Evolutionary conservation across 495 filamentous ascomycete genomes (phyloP).

Genomic region (Jackrogersella multiformis): DNA sequence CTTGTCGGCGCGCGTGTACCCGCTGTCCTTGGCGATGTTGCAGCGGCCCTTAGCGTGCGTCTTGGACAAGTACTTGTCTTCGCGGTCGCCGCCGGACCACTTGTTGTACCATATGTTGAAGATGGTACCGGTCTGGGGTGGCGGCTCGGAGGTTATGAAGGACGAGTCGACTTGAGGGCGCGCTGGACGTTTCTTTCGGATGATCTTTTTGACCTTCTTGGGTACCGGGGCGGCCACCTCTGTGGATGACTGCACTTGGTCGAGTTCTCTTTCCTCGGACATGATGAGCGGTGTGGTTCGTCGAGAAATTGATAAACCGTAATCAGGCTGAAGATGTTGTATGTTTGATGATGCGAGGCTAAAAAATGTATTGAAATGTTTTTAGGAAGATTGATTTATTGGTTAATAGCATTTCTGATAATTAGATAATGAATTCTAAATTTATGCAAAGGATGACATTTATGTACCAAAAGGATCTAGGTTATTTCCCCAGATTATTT

Average conservation of each 20-base stretch:
- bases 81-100: slow-evolving; percentile 92
- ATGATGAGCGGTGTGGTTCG: slow-evolving; percentile 31
- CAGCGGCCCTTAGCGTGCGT: slow-evolving; percentile 76
- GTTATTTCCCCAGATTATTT: slow-evolving; percentile 31
- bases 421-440: neutral
- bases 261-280: slow-evolving; percentile 47
- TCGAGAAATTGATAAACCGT: neutral
- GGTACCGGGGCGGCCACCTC: slow-evolving; percentile 59
- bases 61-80: slow-evolving; percentile 86
- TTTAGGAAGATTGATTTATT: slow-evolving; percentile 12
- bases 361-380: slow-evolving; percentile 27
- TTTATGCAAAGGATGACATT: neutral
- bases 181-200: slow-evolving; percentile 73
- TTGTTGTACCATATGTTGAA: slow-evolving; percentile 99
- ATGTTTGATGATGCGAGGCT: slow-evolving; percentile 24
- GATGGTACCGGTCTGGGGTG: slow-evolving; percentile 88
- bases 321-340: slow-evolving; percentile 19
- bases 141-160: slow-evolving; percentile 77
- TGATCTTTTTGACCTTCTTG: slow-evolving; percentile 71
- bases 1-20: slow-evolving; percentile 89
- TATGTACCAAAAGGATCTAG: slow-evolving; percentile 8
- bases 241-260: slow-evolving; percentile 43
- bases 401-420: slow-evolving; percentile 15
- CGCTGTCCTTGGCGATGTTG: slow-evolving; percentile 80
- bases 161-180: slow-evolving; percentile 82